Base-by-base conservation (phyloP, 2,329 filamentous ascomycete species). In the Monosporascus sp. region DNA sequence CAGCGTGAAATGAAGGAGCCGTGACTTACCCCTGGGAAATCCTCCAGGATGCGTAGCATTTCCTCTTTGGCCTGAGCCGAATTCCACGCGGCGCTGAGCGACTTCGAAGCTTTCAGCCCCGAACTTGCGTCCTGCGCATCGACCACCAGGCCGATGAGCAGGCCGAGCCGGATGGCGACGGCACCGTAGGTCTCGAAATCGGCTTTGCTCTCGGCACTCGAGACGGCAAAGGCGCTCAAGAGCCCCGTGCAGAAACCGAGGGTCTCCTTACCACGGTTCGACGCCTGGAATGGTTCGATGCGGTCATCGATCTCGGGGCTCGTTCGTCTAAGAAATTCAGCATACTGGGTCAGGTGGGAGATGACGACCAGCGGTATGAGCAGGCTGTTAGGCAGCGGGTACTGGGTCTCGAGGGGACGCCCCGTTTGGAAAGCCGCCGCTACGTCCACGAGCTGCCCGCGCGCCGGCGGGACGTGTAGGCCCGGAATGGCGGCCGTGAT, bases 201-300 rank as follows among this genome's bases (percentile, higher is more conserved):
- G 0, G 54, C 49, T 1, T 49, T 43, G 27, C 57, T 66, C 3
- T 44, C n/a, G 22, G 69, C 55, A 52, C 66, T 64, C 0, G 72
- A 65, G 1, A 72, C 68, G 0, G 70, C 71, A 20, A 70, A 56
- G 7, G 74, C 69, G 45, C 62, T 67, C 17, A 77, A 52, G 3
- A 75, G 54, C 0, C 74, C 73, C 3, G 67, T 69, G 44, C 74
- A 76, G 50, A 74, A 67, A 1, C 74, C 74, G 1, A 70, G 53
- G 1, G 64, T 66, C 57, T 67, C 61, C 25, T 25, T 54, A 36
- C 54, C 50, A 45, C 20, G 47, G 43, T 54, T 50, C 22, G 48
- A 47, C n/a, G 25, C 22, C 11, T 39, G 27, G 25, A 54, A 54
- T 18, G 45, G 47, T 18, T 55, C 54, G 27, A 47, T 22, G 5